Evolutionary conservation across 805 yeast genomes (phyloP), one percentile per base, ranked within the genome.

Genomic region (Nakazawaea populi): DNA sequence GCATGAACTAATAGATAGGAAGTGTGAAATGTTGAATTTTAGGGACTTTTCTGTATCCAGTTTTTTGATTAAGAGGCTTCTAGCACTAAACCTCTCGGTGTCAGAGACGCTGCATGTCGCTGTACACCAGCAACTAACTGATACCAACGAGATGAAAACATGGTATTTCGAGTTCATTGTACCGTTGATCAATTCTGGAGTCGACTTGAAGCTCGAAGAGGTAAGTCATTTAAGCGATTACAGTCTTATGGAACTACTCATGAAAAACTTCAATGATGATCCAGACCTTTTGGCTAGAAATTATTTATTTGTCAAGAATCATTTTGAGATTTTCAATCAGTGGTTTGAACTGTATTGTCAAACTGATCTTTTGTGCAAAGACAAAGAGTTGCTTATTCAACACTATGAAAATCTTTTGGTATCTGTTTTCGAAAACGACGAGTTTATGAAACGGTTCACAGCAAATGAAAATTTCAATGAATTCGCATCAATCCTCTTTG

Each of bases 281-380:
- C 10, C 36, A 4, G 37, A 30, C 4, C 28, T 49, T 11, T 31
- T 49, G 14, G n/a, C n/a, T 10, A 38, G 39, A 14, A 29, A 12
- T 8, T 6, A 31, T 5, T 7, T 24, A 12, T 49, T 44, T 24
- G 8, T 49, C 5, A 12, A 10, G 7, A 39, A 7, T 4, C 40
- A 39, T 32, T 46, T 46, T 38, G 30, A 12, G n/a, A 18, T 41
- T 24, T 51, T 51, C 37, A 42, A 24, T 30, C 35, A 32, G 12
- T 51, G 53, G 53, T 51, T 51, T 39, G 40, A 38, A 6, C 36
- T 32, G 9, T 46, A 43, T 43, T 27, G 35, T 11, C 35, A 47
- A 11, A 11, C 11, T 4, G 5, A 32, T 37, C 18, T 51, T 4
- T 14, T 46, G 8, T 14, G 5, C n/a, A 9, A 29, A 9, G 35